Percentiles rank a stretch among this genome's conserved stretches.
phyloP scores from a whole-genome alignment of 345 rosid species.

The Lepidium didymum region DNA sequence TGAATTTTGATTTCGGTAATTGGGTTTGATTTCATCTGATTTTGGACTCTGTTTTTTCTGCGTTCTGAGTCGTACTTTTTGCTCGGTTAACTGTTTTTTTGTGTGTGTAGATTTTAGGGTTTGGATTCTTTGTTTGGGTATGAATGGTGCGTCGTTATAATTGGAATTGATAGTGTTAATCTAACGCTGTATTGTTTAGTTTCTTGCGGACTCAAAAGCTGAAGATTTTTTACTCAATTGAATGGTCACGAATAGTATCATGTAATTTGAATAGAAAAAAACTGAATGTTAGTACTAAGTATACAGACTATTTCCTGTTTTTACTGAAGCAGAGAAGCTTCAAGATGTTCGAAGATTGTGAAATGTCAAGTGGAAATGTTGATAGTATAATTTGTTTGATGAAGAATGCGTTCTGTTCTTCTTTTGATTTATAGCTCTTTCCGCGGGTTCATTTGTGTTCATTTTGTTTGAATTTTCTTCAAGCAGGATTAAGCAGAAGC shows the following conservation, averaged over 20 bases:
- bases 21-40: background rate
- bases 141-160: background rate
- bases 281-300: background rate
- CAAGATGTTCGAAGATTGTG: background rate
- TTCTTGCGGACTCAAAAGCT: background rate
- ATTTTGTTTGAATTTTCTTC: conserved; percentile 7
- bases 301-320: background rate
- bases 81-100: background rate
- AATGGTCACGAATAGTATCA: background rate
- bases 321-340: background rate
- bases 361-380: background rate
- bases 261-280: background rate
- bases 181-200: background rate
- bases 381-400: background rate
- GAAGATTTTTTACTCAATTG: background rate
- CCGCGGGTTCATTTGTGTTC: background rate
- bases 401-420: background rate
- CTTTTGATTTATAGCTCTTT: background rate
- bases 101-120: background rate
- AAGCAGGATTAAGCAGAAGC: conserved; percentile 36
- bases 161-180: background rate
- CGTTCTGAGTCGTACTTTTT: background rate
- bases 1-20: conserved; percentile 47
- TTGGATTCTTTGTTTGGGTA: background rate
- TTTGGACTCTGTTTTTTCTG: background rate